Conservation (phyloP, 345 rosid genomes). For the Boechera stricta region DNA sequence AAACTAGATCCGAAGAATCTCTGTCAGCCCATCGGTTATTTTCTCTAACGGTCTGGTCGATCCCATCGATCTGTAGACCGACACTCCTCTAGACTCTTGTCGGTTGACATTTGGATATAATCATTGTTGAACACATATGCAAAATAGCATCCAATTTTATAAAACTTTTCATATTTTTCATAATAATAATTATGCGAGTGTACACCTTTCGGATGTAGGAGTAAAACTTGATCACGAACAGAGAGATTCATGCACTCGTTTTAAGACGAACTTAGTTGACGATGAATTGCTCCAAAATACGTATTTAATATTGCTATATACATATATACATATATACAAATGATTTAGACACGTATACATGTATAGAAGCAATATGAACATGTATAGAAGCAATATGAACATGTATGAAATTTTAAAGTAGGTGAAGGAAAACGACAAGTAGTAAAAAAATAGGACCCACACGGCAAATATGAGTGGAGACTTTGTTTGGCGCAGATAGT, state of each 20-base stretch:
- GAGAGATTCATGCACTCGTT: constrained; percentile 31
- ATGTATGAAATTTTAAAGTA: constrained; percentile 32
- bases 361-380: constrained; percentile 34
- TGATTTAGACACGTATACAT: neutral
- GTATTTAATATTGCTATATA: constrained; percentile 11
- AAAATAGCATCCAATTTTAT: neutral
- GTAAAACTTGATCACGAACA: constrained; percentile 2
- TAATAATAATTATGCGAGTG: neutral
- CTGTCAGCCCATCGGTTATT: constrained; percentile 34
- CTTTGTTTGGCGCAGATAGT: constrained; percentile 49
- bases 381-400: constrained; percentile 37
- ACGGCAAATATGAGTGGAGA: constrained; percentile 45
- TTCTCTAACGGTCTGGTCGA: constrained; percentile 18
- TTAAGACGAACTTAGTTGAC: constrained; percentile 27
- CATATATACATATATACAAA: neutral
- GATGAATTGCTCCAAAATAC: constrained; percentile 29
- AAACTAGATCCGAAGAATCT: constrained; percentile 33
- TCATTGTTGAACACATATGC: neutral
- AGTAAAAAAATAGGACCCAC: constrained; percentile 43
- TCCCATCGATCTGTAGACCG: constrained; percentile 26
- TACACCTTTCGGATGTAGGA: neutral
- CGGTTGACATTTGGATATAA: constrained; percentile 7
- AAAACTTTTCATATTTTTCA: neutral
- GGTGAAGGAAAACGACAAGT: constrained; percentile 45
- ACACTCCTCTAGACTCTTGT: constrained; percentile 25